Percentiles rank a stretch among this genome's conserved stretches.
Conservation (phyloP, 2,329 filamentous ascomycete genomes). For the Exophiala bonariae region DNA sequence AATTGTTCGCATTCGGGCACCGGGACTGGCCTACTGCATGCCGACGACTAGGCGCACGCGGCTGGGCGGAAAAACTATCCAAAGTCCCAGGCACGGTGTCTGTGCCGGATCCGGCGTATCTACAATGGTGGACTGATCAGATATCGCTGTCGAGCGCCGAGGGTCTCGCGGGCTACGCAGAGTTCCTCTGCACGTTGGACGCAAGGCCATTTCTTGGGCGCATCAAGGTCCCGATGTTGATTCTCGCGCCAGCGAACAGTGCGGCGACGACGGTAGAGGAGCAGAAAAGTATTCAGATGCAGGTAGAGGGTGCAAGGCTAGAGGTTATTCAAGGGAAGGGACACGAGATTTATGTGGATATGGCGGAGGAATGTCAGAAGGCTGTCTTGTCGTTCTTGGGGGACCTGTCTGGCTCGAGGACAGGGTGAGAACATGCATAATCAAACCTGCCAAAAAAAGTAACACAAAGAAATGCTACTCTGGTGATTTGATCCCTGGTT, state of each 20-base stretch:
- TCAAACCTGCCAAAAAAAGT: too few species aligned
- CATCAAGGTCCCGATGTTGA: background rate
- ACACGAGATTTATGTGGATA: conserved; percentile 9
- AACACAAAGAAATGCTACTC: too few species aligned
- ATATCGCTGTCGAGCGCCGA: background rate
- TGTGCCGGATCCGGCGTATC: background rate
- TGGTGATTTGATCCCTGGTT: too few species aligned
- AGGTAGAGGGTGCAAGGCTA: background rate
- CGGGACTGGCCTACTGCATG: too few species aligned
- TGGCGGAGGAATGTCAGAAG: background rate
- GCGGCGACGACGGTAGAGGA: background rate
- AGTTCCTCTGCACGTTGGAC: conserved; percentile 1
- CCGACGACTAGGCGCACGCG: too few species aligned
- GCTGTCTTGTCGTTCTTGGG: background rate
- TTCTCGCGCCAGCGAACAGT: conserved; percentile 5
- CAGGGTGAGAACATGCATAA: too few species aligned
- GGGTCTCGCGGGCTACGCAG: conserved; percentile 1
- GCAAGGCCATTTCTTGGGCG: background rate
- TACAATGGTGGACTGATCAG: conserved; percentile 5
- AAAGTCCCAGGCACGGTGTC: background rate
- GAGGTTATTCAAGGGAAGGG: background rate
- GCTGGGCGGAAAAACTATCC: background rate
- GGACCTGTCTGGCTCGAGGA: too few species aligned
- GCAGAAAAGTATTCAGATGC: background rate
- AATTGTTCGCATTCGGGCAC: background rate